A percentile compares a stretch with the other conserved stretches of the same genome.
These are phyloP conservation scores for Fusarium acutatum DNA, from an alignment of 2,329 filamentous ascomycete genomes.

Conservation along the genomic window DNA sequence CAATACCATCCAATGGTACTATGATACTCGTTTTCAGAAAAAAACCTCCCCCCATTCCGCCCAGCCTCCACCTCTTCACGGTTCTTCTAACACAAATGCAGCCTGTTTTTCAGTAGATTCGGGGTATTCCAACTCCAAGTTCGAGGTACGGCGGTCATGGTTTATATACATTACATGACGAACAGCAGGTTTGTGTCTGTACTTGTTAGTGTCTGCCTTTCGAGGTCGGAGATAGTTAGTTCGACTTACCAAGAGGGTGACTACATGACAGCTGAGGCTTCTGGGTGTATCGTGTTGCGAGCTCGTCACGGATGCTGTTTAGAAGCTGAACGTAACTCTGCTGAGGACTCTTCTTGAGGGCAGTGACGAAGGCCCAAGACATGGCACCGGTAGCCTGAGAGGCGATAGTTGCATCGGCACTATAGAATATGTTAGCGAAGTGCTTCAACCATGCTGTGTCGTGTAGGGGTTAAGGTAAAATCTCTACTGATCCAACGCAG, in stretches of 20 bases:
- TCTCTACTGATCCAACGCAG: conserved; percentile 50
- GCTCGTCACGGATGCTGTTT: conserved; percentile 94
- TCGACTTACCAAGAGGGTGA: conserved; percentile 85
- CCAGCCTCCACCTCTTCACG: background rate
- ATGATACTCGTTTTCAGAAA: background rate
- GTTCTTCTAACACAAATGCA: background rate
- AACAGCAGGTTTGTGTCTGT: conserved; percentile 70
- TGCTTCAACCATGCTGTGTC: background rate
- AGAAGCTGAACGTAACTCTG: conserved; percentile 97
- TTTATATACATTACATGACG: conserved; percentile 60
- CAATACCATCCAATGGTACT: conserved; percentile 3
- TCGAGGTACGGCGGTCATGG: conserved; percentile 9
- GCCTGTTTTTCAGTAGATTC: conserved; percentile 5
- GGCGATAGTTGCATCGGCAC: conserved; percentile 89
- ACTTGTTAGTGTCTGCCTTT: conserved; percentile 3
- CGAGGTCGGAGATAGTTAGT: background rate
- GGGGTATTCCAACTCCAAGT: conserved; percentile 18
- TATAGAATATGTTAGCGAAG: conserved; percentile 49
- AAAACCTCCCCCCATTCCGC: background rate
- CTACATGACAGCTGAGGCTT: conserved; percentile 98
- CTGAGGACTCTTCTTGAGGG: conserved; percentile 94
- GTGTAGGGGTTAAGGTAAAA: background rate
- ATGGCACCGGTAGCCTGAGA: conserved; percentile 95
- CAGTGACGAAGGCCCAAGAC: conserved; percentile 96
- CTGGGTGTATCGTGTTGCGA: conserved; percentile 87